Conservation (phyloP, 106 monocot genomes). For the Dactylorhiza incarnata region DNA sequence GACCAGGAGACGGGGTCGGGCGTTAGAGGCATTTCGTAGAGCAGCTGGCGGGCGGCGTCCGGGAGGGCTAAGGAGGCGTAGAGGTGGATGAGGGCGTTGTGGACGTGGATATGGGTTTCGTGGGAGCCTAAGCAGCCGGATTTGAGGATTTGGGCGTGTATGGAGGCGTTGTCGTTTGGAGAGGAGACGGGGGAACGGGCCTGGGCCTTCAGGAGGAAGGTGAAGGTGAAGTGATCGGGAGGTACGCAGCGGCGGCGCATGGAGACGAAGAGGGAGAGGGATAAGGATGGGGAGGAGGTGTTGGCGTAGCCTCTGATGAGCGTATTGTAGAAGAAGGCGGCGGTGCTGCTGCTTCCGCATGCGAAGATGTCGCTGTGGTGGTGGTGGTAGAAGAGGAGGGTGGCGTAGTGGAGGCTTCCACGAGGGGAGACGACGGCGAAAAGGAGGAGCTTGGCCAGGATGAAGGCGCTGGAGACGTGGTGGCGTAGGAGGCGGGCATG, state of each 20-base stretch:
- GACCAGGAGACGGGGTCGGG: constrained; percentile 41
- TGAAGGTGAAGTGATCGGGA: constrained; percentile 43
- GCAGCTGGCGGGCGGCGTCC: constrained; percentile 8
- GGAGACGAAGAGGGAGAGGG: constrained; percentile 23
- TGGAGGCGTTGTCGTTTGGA: background rate
- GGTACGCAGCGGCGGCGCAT: constrained; percentile 23
- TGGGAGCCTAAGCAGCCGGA: constrained; percentile 26
- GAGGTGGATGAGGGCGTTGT: constrained; percentile 34
- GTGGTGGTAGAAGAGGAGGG: constrained; percentile 16
- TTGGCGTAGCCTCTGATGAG: constrained; percentile 28
- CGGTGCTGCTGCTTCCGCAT: background rate
- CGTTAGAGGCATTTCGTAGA: constrained; percentile 31
- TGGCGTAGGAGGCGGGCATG: constrained; percentile 23
- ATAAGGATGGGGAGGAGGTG: constrained; percentile 11
- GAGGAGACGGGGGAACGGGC: constrained; percentile 2
- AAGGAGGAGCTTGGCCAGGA: constrained; percentile 40
- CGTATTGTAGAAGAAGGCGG: constrained; percentile 40
- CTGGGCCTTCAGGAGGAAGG: constrained; percentile 37
- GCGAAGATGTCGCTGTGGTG: constrained; percentile 1
- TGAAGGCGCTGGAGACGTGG: constrained; percentile 15
- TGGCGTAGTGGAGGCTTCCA: constrained; percentile 25
- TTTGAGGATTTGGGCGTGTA: constrained; percentile 30
- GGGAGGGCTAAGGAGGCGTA: constrained; percentile 20
- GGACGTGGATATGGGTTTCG: constrained; percentile 14
- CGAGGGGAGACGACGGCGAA: constrained; percentile 36